These are phyloP conservation scores for Strobilomyces dryophilus DNA, from an alignment of 768 basidiomycete species.

Conservation along the genomic window DNA sequence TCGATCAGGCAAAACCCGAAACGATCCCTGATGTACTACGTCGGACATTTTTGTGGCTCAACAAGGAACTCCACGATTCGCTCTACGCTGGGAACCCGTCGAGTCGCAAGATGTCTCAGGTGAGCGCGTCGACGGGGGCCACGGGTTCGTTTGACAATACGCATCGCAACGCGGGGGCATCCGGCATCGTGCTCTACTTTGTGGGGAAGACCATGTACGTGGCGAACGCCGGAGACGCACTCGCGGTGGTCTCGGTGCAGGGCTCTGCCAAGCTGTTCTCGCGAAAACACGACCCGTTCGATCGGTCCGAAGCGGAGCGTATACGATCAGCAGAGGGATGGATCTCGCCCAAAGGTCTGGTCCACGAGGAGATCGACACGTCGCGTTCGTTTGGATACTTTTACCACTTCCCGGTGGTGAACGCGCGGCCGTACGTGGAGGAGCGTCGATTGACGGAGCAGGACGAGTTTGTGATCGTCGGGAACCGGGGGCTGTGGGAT, in stretches of 20 bases:
- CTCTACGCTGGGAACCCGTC: conserved; percentile 42
- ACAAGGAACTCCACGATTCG: conserved; percentile 73
- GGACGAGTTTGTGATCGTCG: conserved; percentile 96
- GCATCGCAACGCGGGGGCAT: conserved; percentile 64
- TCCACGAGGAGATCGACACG: conserved; percentile 88
- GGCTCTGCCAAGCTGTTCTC: conserved; percentile 75
- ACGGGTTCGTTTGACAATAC: conserved; percentile 40
- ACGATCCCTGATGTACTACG: conserved; percentile 73
- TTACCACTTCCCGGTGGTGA: conserved; percentile 84
- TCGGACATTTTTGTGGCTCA: conserved; percentile 82
- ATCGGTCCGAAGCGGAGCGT: conserved; percentile 76
- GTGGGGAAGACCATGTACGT: conserved; percentile 75
- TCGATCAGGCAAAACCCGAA: conserved; percentile 40
- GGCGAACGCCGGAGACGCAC: conserved; percentile 84
- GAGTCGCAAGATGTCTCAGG: conserved; percentile 70
- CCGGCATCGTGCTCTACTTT: conserved; percentile 85
- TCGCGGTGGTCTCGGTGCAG: conserved; percentile 80
- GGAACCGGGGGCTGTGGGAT: conserved; percentile 91
- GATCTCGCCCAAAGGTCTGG: conserved; percentile 85
- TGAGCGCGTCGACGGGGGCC: conserved; percentile 42
- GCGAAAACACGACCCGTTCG: conserved; percentile 84
- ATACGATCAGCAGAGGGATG: conserved; percentile 92
- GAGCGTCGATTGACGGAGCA: conserved; percentile 66
- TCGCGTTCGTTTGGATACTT: conserved; percentile 95
- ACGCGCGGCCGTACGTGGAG: conserved; percentile 79